These are phyloP conservation scores for Aspergillus texensis DNA, from an alignment of 2,329 filamentous ascomycete species.

Conservation along the genomic window DNA sequence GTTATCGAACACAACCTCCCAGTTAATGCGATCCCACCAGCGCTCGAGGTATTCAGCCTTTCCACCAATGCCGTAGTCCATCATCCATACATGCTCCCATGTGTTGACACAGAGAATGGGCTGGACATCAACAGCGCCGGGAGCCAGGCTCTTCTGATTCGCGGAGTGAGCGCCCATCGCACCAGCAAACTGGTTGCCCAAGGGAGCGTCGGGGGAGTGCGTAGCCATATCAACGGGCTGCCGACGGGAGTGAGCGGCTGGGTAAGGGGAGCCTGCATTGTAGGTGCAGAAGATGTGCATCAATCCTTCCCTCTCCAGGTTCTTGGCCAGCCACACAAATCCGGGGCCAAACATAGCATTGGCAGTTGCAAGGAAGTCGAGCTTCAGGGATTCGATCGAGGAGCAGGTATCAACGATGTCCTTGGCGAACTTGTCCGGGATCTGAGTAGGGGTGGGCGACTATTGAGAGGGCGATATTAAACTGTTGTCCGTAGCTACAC, in stretches of 20 bases:
- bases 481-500: background rate
- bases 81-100: conserved; percentile 92
- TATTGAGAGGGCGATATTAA: conserved; percentile 18
- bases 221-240: conserved; percentile 56
- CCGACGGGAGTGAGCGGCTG: conserved; percentile 78
- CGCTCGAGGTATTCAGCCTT: conserved; percentile 75
- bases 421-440: conserved; percentile 59
- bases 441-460: conserved; percentile 50
- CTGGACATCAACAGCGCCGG: conserved; percentile 56
- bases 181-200: conserved; percentile 40
- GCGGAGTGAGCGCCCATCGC: conserved; percentile 37
- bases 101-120: conserved; percentile 91
- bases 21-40: conserved; percentile 91
- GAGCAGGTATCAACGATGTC: conserved; percentile 74
- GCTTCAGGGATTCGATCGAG: conserved; percentile 77
- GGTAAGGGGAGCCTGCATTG: conserved; percentile 85
- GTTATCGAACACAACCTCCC: conserved; percentile 68
- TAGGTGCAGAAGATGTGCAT: conserved; percentile 82
- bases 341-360: conserved; percentile 93
- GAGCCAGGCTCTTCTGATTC: conserved; percentile 41
- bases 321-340: conserved; percentile 90
- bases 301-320: conserved; percentile 48
- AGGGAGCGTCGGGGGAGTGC: conserved; percentile 35
- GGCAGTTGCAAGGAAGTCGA: conserved; percentile 79
- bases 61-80: conserved; percentile 75